Conservation (phyloP, 352 stramenopile genomes). For the Pythium sp. region DNA sequence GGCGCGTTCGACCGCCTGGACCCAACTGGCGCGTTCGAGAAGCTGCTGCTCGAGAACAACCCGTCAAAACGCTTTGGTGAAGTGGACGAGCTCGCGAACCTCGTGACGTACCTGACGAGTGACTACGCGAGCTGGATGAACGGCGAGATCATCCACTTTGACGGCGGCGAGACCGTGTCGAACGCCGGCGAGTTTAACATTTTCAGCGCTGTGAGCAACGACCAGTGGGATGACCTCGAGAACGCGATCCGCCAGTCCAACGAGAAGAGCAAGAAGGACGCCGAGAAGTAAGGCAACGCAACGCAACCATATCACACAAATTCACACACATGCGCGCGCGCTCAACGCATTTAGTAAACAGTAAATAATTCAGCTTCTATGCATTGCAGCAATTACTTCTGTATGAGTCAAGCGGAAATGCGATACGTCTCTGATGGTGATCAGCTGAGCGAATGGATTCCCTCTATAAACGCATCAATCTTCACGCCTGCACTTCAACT, state of each 20-base stretch:
- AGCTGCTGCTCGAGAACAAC: slow-evolving; percentile 69
- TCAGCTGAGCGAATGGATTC: no score
- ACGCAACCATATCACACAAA: no score
- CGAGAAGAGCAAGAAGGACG: slow-evolving; percentile 50
- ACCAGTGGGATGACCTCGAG: slow-evolving; percentile 78
- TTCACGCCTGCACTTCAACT: no score
- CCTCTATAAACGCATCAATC: no score
- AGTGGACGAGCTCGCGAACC: slow-evolving; percentile 75
- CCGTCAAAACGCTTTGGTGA: slow-evolving; percentile 71
- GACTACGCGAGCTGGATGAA: slow-evolving; percentile 84
- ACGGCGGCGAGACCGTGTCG: slow-evolving; percentile 72
- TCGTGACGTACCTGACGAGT: slow-evolving; percentile 73
- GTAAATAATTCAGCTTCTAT: no score
- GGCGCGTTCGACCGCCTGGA: slow-evolving; percentile 78
- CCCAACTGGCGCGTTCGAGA: slow-evolving; percentile 61
- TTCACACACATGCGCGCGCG: no score
- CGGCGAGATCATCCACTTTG: slow-evolving; percentile 78
- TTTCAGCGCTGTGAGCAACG: slow-evolving; percentile 52
- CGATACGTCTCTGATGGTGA: no score
- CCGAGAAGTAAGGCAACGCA: neutral
- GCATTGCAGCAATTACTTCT: no score
- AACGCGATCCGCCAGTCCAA: slow-evolving; percentile 56
- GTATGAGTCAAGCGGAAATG: no score
- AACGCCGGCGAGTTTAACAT: slow-evolving; percentile 84
- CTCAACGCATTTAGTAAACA: no score